Conservation (phyloP, 2,329 filamentous ascomycete genomes). For the Colletotrichum kahawae region DNA sequence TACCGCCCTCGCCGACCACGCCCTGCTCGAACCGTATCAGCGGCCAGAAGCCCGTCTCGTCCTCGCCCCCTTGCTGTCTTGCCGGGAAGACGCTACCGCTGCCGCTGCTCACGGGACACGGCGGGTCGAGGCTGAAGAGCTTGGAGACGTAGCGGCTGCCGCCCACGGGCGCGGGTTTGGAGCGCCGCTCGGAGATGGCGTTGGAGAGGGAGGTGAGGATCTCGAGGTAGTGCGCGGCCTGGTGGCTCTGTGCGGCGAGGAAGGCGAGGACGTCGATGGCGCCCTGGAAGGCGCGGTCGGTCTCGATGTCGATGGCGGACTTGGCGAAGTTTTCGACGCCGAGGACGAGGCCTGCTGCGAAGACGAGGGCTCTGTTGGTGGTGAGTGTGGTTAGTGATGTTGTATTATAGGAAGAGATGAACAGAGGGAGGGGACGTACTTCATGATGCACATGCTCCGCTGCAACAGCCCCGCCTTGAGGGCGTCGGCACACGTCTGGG, state of each 20-base stretch:
- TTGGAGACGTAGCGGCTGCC: conserved; percentile 32
- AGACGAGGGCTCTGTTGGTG: conserved; percentile 50
- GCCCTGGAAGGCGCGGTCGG: conserved; percentile 53
- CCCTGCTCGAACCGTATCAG: not conserved
- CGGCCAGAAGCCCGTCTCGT: not conserved
- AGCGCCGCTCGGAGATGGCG: conserved; percentile 47
- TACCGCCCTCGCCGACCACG: not conserved
- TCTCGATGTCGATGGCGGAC: conserved; percentile 45
- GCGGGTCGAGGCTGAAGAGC: conserved; percentile 26
- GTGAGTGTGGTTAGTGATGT: not conserved
- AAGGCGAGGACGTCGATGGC: conserved; percentile 54
- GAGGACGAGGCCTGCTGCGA: conserved; percentile 61
- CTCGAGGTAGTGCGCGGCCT: conserved; percentile 62
- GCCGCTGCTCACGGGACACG: not conserved
- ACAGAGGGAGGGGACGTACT: not conserved
- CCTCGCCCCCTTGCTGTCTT: not conserved
- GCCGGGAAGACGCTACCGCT: too few relatives aligned
- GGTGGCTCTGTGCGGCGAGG: conserved; percentile 39
- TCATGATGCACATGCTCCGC: not conserved
- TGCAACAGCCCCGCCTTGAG: not conserved
- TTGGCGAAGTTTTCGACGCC: conserved; percentile 62
- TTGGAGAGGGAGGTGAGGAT: conserved; percentile 54
- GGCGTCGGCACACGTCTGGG: not conserved
- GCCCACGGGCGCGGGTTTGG: conserved; percentile 24
- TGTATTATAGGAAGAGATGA: too few relatives aligned